Evolutionary conservation across 768 basidiomycete genomes (phyloP).

Genomic region (Neoboletus magnificus): DNA sequence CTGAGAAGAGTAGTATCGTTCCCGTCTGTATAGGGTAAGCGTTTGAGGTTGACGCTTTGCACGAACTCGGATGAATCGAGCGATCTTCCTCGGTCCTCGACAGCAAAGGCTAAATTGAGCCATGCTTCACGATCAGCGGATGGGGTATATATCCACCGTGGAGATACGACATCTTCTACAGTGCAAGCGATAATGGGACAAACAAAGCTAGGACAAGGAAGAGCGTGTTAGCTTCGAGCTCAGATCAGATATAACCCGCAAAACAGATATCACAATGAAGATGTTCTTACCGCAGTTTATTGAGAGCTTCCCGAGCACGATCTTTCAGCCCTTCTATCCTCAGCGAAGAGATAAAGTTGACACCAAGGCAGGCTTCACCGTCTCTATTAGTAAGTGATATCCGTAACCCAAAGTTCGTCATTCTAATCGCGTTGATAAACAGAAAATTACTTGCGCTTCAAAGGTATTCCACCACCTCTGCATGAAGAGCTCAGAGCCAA

Average conservation of each 20-base stretch:
- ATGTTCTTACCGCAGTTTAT: slow-evolving; percentile 18
- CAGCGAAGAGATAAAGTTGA: slow-evolving; percentile 14
- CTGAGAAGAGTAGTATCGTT: slow-evolving; percentile 1
- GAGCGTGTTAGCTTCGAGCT: too few relatives aligned
- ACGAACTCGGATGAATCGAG: slow-evolving; percentile 19
- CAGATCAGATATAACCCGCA: background rate
- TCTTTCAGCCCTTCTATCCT: slow-evolving; percentile 1
- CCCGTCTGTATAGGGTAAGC: slow-evolving; percentile 15
- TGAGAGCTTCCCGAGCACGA: slow-evolving; percentile 11
- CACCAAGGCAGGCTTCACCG: slow-evolving; percentile 16
- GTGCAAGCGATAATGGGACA: slow-evolving; percentile 19
- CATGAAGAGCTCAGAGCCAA: slow-evolving; percentile 16
- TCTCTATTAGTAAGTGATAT: background rate
- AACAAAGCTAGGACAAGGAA: slow-evolving; percentile 6
- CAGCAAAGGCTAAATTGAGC: slow-evolving; percentile 19
- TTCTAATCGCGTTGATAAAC: background rate
- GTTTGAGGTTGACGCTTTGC: slow-evolving; percentile 12
- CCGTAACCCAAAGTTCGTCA: background rate
- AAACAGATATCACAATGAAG: too few relatives aligned
- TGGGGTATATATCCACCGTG: slow-evolving; percentile 22
- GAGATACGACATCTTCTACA: slow-evolving; percentile 8
- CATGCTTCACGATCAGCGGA: slow-evolving; percentile 21
- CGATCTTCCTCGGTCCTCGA: slow-evolving; percentile 14
- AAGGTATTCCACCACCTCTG: slow-evolving; percentile 9
- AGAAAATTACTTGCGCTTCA: slow-evolving; percentile 11